Evolutionary conservation across 768 basidiomycete genomes (phyloP).

Genomic region (Melanogaster broomeanus): DNA sequence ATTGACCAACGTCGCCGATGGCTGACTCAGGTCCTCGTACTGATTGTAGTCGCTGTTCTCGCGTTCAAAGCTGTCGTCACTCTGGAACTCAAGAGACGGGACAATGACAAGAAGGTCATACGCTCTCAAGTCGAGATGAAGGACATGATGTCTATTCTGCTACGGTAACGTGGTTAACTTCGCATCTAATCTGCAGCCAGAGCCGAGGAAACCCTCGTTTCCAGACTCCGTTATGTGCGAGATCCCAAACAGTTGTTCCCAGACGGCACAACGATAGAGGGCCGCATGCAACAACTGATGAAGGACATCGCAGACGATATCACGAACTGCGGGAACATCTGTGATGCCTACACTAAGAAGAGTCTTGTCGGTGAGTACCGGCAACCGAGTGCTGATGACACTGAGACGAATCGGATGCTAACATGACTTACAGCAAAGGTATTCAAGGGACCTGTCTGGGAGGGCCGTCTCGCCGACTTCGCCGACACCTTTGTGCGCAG

Average conservation of each 20-base stretch:
- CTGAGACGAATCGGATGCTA: constrained; percentile 4
- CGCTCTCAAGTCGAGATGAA: constrained; percentile 49
- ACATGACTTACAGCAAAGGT: constrained; percentile 27
- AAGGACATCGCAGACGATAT: constrained; percentile 41
- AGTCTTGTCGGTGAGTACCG: constrained; percentile 36
- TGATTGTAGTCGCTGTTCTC: constrained; percentile 42
- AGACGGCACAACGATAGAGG: constrained; percentile 35
- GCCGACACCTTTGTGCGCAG: constrained; percentile 36
- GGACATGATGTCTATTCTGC: constrained; percentile 47
- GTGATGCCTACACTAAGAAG: constrained; percentile 49
- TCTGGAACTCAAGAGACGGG: constrained; percentile 48
- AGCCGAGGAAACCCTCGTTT: neutral
- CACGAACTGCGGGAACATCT: constrained; percentile 43
- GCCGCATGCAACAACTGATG: constrained; percentile 34
- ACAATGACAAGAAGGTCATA: constrained; percentile 53
- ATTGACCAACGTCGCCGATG: neutral
- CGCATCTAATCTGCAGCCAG: no score
- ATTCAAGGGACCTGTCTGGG: constrained; percentile 37
- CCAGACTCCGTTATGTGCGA: constrained; percentile 32
- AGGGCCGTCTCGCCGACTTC: constrained; percentile 37
- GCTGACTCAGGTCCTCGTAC: neutral
- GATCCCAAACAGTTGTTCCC: constrained; percentile 30
- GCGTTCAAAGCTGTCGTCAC: constrained; percentile 52
- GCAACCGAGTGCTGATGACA: no score
- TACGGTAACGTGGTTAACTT: constrained; percentile 38